Base-by-base conservation (phyloP, 352 stramenopile species). In the Thalassiosira mediterranea region DNA sequence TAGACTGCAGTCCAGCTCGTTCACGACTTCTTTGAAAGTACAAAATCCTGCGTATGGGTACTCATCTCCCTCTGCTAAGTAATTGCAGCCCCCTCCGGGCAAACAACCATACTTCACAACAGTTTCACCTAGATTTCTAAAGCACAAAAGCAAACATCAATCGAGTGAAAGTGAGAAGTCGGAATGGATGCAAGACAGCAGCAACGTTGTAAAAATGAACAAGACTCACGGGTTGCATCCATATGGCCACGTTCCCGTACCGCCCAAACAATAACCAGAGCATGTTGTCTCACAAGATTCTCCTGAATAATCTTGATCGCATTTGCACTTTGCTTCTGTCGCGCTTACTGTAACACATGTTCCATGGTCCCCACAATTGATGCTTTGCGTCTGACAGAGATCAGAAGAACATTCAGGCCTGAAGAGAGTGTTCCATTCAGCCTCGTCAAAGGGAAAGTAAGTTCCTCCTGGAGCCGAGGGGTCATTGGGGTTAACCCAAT, bases 221-320 rank as follows among this genome's bases (percentile, higher is more conserved):
- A n/a, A n/a, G n/a, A n/a, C n/a, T 42, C 46, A 5, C 26, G 54
- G 21, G 21, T 21, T 32, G 56, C 75, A 83, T 28, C 62, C 31
- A 32, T 76, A 78, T 28, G 75, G 75, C 48, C 25, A 72, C 5
- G 13, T 13, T 13, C 34, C 34, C 13, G 34, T n/a, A 13, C 11
- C 48, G 13, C 69, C 69, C 21, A 28, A 21, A 44, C 74, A 83
- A 52, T 72, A 61, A 10, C 52, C 74, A 68, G 60, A 47, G 54
- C 68, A 82, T 31, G 17, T 67, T 17, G 70, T 26, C 57, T 76
- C 38, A 56, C 78, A 86, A 26, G 65, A 54, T n/a, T 70, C 46
- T 40, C 78, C 79, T 31, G 64, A 76, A 44, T 59, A 84, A 26
- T 68, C 73, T 10, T 56, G 42, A 34, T 75, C 46, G 32, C 79